Base-by-base conservation (phyloP, 352 stramenopile species). In the Aphanomyces astaci region DNA sequence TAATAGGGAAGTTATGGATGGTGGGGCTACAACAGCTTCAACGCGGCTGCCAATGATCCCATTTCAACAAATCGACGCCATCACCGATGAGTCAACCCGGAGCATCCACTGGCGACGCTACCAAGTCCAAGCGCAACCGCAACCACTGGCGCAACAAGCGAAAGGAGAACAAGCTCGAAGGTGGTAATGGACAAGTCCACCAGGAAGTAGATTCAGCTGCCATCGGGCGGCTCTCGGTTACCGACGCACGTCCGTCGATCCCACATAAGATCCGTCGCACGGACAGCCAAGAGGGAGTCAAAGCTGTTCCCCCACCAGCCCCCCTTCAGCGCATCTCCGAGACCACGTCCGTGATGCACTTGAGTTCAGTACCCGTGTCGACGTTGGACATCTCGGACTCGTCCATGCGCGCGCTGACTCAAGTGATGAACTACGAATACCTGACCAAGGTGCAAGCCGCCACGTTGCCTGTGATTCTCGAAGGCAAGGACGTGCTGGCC, bases 391-490 rank as follows among this genome's bases (percentile, higher is more conserved):
- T 92, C 64, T 88, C 79, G 11, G 65, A 66, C 53, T 71, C 81
- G 71, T 86, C 73, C 45, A 82, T 86, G 63, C 74, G 76, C 30
- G 87, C 88, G 11, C 88, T 95, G 40, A 72, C 89, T 11, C 77
- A 96, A 62, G 81, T 90, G 28, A 80, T 97, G 64, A 78, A 87
- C 56, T 96, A 95, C 63, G 78, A 92, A 69, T 77, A 75, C 19
- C 91, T 97, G 73, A 98, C 92, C 5, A 76, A 91, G 65, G 84
- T 98, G 31, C 92, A 98, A 75, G 83, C 84, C 48, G 77, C 88
- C 59, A 91, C 92, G 67, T 94, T 96, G 72, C 70, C 81, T 25
- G 66, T 78, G 27, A 82, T 88, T 52, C 59, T 84, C 13, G 64
- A 80, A 52, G 94, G 95, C 52, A 83, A 86, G 46, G 94, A 98